phyloP scores from a whole-genome alignment of 305 asterid species.

The Fraxinus floribunda region DNA sequence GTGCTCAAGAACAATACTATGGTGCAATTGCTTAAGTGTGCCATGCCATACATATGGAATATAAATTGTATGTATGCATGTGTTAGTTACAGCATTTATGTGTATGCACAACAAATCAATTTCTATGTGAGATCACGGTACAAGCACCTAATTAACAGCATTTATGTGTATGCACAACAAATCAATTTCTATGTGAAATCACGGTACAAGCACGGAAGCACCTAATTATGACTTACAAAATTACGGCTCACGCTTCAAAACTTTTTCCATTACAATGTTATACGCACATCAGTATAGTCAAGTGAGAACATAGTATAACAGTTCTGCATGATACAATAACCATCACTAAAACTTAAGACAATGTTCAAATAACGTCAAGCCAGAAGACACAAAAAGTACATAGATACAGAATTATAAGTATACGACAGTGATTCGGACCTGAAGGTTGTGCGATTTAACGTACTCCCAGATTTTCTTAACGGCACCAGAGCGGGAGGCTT shows the following conservation, averaged over 20 bases:
- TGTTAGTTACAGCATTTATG: not conserved
- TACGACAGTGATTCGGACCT: conserved; percentile 30
- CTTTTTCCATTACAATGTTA: not conserved
- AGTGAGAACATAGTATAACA: not conserved
- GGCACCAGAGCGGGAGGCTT: conserved; percentile 51
- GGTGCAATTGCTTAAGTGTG: not conserved
- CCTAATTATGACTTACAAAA: not conserved
- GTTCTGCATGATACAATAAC: not conserved
- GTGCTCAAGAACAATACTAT: not conserved
- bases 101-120: not conserved
- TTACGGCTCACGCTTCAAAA: not conserved
- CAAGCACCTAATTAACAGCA: not conserved
- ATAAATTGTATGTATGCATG: not conserved
- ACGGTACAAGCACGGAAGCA: too few relatives aligned
- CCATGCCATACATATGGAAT: not conserved
- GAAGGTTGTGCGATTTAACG: conserved; percentile 48
- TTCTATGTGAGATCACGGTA: not conserved
- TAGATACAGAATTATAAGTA: not conserved
- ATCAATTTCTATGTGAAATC: too few relatives aligned
- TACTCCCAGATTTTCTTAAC: conserved; percentile 58
- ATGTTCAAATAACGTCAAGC: not conserved
- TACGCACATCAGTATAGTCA: not conserved
- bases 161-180: too few relatives aligned
- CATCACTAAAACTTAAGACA: not conserved
- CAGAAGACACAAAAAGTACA: not conserved